Evolutionary conservation across 176 grass and related monocot species (phyloP).

Genomic region (Bromus sterilis): DNA sequence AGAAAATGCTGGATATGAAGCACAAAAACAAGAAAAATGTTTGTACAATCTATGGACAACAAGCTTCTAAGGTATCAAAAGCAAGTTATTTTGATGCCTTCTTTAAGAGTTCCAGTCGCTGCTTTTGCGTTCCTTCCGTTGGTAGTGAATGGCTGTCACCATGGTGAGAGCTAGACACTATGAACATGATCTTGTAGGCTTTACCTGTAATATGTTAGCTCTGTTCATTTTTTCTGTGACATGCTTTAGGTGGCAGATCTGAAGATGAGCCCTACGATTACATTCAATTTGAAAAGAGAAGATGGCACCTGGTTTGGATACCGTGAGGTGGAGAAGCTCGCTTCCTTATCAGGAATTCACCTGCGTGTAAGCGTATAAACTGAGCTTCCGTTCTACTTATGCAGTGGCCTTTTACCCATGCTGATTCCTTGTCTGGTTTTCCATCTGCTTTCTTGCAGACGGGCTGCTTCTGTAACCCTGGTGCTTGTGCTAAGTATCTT

Average conservation of each 20-base stretch:
- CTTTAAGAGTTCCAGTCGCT: not conserved
- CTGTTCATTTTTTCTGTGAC: not conserved
- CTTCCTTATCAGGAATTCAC: slow-evolving; percentile 79
- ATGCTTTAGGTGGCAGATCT: slow-evolving; percentile 35
- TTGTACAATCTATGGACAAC: slow-evolving; percentile 70
- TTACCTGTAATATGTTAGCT: not conserved
- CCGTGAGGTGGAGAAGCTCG: slow-evolving; percentile 82
- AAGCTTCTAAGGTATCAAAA: slow-evolving; percentile 41
- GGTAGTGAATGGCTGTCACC: not conserved
- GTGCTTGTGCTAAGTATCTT: slow-evolving; percentile 89
- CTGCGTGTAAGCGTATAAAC: slow-evolving; percentile 60
- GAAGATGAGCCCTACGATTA: slow-evolving; percentile 68
- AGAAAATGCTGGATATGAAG: slow-evolving; percentile 68
- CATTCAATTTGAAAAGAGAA: slow-evolving; percentile 99
- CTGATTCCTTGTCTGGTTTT: not conserved
- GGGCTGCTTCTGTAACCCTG: slow-evolving; percentile 98
- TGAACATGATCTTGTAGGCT: not conserved
- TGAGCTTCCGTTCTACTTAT: not conserved
- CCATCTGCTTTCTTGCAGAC: slow-evolving; percentile 45
- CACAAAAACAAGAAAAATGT: slow-evolving; percentile 69
- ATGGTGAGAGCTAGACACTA: not conserved
- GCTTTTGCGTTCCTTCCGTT: not conserved
- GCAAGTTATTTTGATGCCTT: not conserved
- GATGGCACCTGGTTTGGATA: slow-evolving; percentile 86
- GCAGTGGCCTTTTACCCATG: not conserved